Evolutionary conservation across 352 stramenopile species (phyloP), one percentile per base, ranked within the genome.

Genomic region (Phytophthora constricta): DNA sequence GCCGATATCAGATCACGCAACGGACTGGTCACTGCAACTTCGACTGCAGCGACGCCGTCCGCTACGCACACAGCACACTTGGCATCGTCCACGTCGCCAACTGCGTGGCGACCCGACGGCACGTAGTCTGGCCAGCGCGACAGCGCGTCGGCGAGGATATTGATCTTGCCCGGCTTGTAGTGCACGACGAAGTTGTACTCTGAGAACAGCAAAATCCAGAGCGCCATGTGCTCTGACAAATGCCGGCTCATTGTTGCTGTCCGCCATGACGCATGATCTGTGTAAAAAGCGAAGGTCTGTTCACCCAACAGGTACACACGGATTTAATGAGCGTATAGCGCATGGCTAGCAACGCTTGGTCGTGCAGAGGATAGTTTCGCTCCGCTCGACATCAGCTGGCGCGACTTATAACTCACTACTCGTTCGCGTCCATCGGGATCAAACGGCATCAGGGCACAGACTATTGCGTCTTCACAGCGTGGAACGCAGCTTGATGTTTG

Each of bases 281-380:
- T 71, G 43, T 78, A 74, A 0, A 76, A 13, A n/a, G 31, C 62
- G 70, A 81, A 1, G n/a, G 26, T 58, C 2, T 58, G 17, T 17
- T 65, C 48, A 8, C 70, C 61, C 11, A 82, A 34, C 0, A 78
- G 37, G 25, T 78, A 65, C 0, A 78, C 61, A 1, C 61, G 25
- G 27, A 76, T 48, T 81, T 81, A 5, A 74, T 50, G 0, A 77
- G 49, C 0, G 62, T 37, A 22, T 77, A 77, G 4, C 41, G 28
- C 67, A 77, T 80, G 1, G 68, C 62, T 0, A 80, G 22, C 0
- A 80, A 17, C 37, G 53, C 27, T 72, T 65, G n/a, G 51, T 65
- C 68, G 31, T 76, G 62, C 2, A 76, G 50, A 7, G 70, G 60
- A 11, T 79, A 79, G 47, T 70, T 70, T 2, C 13, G 4, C 61